A percentile compares a stretch with the other conserved stretches of the same genome.
These are phyloP conservation scores for Aspergillus cavernicola DNA, from an alignment of 495 filamentous ascomycete genomes.

Conservation along the genomic window DNA sequence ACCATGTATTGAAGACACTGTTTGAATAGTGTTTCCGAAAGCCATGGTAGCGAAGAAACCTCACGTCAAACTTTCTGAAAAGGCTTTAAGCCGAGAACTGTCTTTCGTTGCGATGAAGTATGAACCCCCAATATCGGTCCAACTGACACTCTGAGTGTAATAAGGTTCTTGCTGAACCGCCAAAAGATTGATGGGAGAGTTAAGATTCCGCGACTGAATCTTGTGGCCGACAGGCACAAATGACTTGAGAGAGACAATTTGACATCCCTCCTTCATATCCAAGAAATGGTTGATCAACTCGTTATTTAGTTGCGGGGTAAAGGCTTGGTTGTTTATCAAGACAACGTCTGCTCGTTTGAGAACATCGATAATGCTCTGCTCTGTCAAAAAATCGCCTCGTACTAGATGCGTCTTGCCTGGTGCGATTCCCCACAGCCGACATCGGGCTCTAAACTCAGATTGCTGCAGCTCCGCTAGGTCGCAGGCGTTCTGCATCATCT, in stretches of 20 bases:
- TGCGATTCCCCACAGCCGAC: conserved; percentile 82
- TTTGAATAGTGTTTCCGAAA: background rate
- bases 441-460: conserved; percentile 78
- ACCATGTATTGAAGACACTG: background rate
- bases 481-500: conserved; percentile 86
- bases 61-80: conserved; percentile 38
- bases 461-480: conserved; percentile 82
- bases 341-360: conserved; percentile 86
- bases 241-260: conserved; percentile 78
- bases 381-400: conserved; percentile 78
- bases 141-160: conserved; percentile 81
- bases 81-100: conserved; percentile 47
- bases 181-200: conserved; percentile 73
- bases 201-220: conserved; percentile 63
- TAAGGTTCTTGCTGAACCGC: conserved; percentile 73
- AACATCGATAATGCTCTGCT: conserved; percentile 62
- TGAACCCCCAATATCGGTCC: conserved; percentile 77
- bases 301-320: conserved; percentile 80
- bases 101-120: conserved; percentile 91
- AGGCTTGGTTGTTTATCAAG: conserved; percentile 96
- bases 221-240: conserved; percentile 72
- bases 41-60: background rate
- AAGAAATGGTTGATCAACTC: conserved; percentile 85
- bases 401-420: conserved; percentile 77
- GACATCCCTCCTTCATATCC: conserved; percentile 87